Base-by-base conservation (phyloP, 106 monocot genomes). In the Narthecium ossifragum region DNA sequence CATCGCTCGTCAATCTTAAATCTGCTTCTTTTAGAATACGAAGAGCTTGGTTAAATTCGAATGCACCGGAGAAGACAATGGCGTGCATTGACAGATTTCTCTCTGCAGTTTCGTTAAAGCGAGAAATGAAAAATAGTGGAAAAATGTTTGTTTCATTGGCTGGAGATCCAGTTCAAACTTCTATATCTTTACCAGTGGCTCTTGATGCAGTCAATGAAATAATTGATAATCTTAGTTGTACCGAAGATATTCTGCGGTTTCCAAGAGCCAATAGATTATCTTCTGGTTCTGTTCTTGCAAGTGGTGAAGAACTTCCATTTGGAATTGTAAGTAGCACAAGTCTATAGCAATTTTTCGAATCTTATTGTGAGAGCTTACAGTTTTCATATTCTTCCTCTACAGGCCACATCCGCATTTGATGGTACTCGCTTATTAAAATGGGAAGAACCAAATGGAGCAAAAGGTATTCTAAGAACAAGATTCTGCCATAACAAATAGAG, bases 381-480 rank as follows among this genome's bases (percentile, higher is more conserved):
- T 69, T 15, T 37, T 60, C 57, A 18, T 39, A 29, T 30, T 31
- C 9, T 23, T 52, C 34, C 17, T 50, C 34, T 61, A 22, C 65
- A 93, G 93, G 77, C 82, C 54, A 94, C 82, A 41, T 64, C 85
- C 57, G 93, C 93, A 66, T 89, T 90, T 86, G 93, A 94, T 62
- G 93, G 93, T 32, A 64, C 61, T 40, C 69, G 54, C 49, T 34
- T 30, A 6, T 80, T 79, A 59, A 94, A 94, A 75, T 94, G 93
- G 89, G 93, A 86, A 70, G 89, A 94, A 70, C 93, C 93, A 57
- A 80, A 82, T 80, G 93, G 93, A 48, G 85, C 89, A 54, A 94
- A 75, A 83, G 93, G 93, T 94, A 78, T 52, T n/a, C n/a, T n/a
- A n/a, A n/a, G n/a, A n/a, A n/a, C n/a, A n/a, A n/a, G n/a, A n/a